Base-by-base conservation (phyloP, 2,329 filamentous ascomycete species). In the Teratosphaeriaceae sp. region DNA sequence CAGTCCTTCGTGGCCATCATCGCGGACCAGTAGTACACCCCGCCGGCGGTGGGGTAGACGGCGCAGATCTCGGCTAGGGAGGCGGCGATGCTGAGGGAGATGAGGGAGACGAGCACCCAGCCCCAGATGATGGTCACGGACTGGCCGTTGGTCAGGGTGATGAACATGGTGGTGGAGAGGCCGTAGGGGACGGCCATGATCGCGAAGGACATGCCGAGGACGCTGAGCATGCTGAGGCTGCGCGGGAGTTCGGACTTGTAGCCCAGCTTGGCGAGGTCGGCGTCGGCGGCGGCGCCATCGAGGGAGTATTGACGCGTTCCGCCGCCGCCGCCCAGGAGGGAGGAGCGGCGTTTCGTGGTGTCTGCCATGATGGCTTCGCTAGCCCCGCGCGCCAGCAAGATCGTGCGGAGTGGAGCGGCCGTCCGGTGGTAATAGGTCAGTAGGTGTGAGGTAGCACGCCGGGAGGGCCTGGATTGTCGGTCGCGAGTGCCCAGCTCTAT, bases 171-270 rank as follows among this genome's bases (percentile, higher is more conserved):
- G 13, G 82, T 85, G 22, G 72, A 78, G 27, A 85, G 69, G 26
- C 82, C 82, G 52, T 80, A 84, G 1, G 80, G 80, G 9, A 80
- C 80, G 9, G 82, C 82, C 80, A 86, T 85, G 61, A 87, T 85
- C 40, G 82, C 82, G 58, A 86, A 86, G 34, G 80, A 84, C 64
- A 82, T 56, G 39, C 82, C 82, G 34, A 86, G 67, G 21, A 86
- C 78, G 56, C 78, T 82, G 55, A 85, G 63, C 80, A 85, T 85
- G 59, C 76, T 79, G 49, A 85, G 61, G 52, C 78, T 80, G 46
- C 81, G 72, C 13, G 81, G 80, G 33, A 86, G 59, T 58, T 85
- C 81, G 41, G 73, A 71, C 63, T 76, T 76, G 69, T 85, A 85
- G 40, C 81, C 82, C 78, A 85, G 79, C 52, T 72, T 73, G 46